A percentile compares a stretch with the other conserved stretches of the same genome.
Conservation (phyloP, 2,329 filamentous ascomycete species). For the Aspergillus ustus region DNA sequence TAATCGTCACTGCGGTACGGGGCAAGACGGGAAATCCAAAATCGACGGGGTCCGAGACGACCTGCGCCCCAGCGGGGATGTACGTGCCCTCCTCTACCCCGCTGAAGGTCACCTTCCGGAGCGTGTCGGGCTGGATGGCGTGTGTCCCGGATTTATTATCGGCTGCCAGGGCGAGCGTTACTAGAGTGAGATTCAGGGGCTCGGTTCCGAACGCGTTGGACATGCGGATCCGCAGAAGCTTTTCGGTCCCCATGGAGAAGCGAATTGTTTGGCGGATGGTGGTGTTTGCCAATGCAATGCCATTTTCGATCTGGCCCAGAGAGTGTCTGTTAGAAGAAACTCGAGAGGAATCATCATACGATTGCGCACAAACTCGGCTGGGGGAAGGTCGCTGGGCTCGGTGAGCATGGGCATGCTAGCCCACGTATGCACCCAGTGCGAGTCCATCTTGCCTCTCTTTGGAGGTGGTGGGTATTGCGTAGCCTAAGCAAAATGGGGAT, state of each 20-base stretch:
- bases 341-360: background rate
- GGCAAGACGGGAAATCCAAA: slow-evolving; percentile 43
- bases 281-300: slow-evolving; percentile 59
- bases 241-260: slow-evolving; percentile 58
- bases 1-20: slow-evolving; percentile 61
- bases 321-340: slow-evolving; percentile 18
- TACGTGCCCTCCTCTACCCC: slow-evolving; percentile 53
- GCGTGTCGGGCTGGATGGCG: slow-evolving; percentile 56
- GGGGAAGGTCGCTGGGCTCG: slow-evolving; percentile 65
- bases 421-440: slow-evolving; percentile 67
- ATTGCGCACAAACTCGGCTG: slow-evolving; percentile 59
- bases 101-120: slow-evolving; percentile 49
- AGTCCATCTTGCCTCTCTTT: no score
- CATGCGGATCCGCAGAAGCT: slow-evolving; percentile 56
- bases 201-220: slow-evolving; percentile 69
- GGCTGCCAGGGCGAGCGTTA: slow-evolving; percentile 61
- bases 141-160: slow-evolving; percentile 51
- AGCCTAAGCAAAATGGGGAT: no score
- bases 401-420: slow-evolving; percentile 69
- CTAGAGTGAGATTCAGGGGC: slow-evolving; percentile 63
- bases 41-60: slow-evolving; percentile 65
- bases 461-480: no score
- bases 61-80: slow-evolving; percentile 61
- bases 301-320: slow-evolving; percentile 57
- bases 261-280: slow-evolving; percentile 70